These are phyloP conservation scores for Cladorrhinum sp. DNA, from an alignment of 2,329 filamentous ascomycete species.

Conservation along the genomic window DNA sequence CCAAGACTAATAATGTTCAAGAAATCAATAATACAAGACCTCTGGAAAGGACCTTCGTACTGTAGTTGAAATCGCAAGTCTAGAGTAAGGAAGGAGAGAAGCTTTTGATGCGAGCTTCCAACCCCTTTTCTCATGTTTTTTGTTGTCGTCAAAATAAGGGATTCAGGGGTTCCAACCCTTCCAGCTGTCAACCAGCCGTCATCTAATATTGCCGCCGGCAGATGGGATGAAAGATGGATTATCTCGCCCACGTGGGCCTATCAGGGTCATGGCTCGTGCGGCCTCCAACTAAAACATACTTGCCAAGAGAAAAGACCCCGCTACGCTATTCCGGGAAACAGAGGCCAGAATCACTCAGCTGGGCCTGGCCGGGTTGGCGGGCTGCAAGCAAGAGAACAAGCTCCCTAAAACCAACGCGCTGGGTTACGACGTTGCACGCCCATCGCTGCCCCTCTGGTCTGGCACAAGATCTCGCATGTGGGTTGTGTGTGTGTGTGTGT, in stretches of 20 bases:
- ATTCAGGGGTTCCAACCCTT: slow-evolving; percentile 1
- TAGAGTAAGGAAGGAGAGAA: too few relatives aligned
- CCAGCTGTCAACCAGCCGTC: not conserved
- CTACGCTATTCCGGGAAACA: slow-evolving; percentile 7
- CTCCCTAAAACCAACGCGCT: not conserved
- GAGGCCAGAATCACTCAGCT: not conserved
- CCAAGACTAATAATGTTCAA: too few relatives aligned
- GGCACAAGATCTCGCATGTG: too few relatives aligned
- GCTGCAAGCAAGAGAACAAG: not conserved
- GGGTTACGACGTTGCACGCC: not conserved
- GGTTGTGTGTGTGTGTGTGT: too few relatives aligned
- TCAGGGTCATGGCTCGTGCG: not conserved
- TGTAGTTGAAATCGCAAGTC: too few relatives aligned
- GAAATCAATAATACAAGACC: too few relatives aligned
- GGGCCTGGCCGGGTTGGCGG: not conserved
- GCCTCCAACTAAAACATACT: not conserved
- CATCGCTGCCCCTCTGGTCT: not conserved
- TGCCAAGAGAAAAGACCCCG: not conserved
- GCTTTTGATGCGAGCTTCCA: too few relatives aligned
- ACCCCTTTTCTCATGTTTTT: too few relatives aligned
- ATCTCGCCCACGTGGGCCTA: not conserved
- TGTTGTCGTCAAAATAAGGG: slow-evolving; percentile 6
- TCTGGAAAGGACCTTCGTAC: too few relatives aligned
- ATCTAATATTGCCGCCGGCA: not conserved
- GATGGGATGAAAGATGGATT: too few relatives aligned